Evolutionary conservation across 192 early-diverging fungal species (phyloP), one percentile per base, ranked within the genome.

Genomic region (Gigaspora rosea): DNA sequence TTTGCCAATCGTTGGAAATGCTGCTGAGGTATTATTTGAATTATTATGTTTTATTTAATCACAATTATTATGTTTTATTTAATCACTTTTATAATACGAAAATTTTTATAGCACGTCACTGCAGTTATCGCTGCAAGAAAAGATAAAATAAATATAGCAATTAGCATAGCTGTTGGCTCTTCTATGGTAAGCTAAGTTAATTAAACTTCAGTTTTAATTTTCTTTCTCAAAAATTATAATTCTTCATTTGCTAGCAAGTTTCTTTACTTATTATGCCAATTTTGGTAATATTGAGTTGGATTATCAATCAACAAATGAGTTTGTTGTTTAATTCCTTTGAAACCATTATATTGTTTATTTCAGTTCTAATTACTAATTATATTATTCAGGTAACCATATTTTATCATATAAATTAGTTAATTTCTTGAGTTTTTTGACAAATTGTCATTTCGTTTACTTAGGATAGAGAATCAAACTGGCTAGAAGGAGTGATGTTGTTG

Each of bases 381-480:
- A 80, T 94, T 13, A 88, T 93, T 80, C 86, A 86, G 76, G 68
- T 76, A 7, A 41, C 41, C 3, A 47, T 51, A 13, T 18, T 51
- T n/a, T 51, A 12, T 48, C 16, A 27, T 35, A 15, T 1, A 33
- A 22, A 80, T 62, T 58, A 57, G 27, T 78, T 85, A 0, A 70
- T 84, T 15, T 85, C 82, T 27, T 13, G 20, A 71, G 27, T 27
- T 22, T 79, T 83, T 49, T 81, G n/a, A 59, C 2, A 27, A 27
- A 6, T 41, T 27, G 0, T 9, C 81, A 33, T 87, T 83, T 77
- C 58, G 65, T 13, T 69, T 35, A 86, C 90, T 46, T 72, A 80
- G 71, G 95, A 97, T 80, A 95, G 97, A 22, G 80, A 91, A 63
- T 92, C 91, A 8, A 95, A 97, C 83, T 98, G 94, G 95, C 84